phyloP scores from a whole-genome alignment of 2,329 filamentous ascomycete species.

The Chrysosporium queenslandicum region DNA sequence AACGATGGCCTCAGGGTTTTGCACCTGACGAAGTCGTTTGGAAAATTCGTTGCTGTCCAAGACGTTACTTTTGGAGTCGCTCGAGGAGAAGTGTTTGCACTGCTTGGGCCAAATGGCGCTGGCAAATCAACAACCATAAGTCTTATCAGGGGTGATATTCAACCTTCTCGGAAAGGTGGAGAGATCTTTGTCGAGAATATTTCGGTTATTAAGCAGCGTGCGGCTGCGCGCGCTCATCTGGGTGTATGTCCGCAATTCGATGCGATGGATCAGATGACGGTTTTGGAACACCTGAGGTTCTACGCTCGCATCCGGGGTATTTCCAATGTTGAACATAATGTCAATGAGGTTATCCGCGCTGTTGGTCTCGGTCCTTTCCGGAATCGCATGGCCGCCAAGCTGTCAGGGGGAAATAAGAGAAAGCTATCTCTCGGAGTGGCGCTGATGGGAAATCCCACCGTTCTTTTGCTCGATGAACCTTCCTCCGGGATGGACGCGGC shows the following conservation, averaged over 20 bases:
- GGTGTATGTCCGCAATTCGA: slow-evolving; percentile 89
- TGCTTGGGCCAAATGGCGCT: slow-evolving; percentile 83
- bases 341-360: slow-evolving; percentile 64
- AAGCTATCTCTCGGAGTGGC: slow-evolving; percentile 84
- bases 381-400: slow-evolving; percentile 62
- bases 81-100: slow-evolving; percentile 72
- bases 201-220: slow-evolving; percentile 62
- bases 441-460: slow-evolving; percentile 80
- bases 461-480: slow-evolving; percentile 81
- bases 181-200: slow-evolving; percentile 71
- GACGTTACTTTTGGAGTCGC: slow-evolving; percentile 76
- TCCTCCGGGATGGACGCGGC: slow-evolving; percentile 82
- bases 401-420: slow-evolving; percentile 88
- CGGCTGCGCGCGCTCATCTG: slow-evolving; percentile 62
- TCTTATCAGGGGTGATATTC: slow-evolving; percentile 77
- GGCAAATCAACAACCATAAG: slow-evolving; percentile 87
- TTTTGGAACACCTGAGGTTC: slow-evolving; percentile 74
- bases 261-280: slow-evolving; percentile 84
- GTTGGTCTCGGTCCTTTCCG: slow-evolving; percentile 66
- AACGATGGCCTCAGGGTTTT: slow-evolving; percentile 65
- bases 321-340: slow-evolving; percentile 63
- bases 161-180: slow-evolving; percentile 59
- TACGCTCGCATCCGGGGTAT: slow-evolving; percentile 80
- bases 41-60: slow-evolving; percentile 67
- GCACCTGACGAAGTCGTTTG: slow-evolving; percentile 71